Percentiles rank a stretch among this genome's conserved stretches.
Evolutionary conservation across 2,329 filamentous ascomycete species (phyloP).

Genomic region (Fusarium pseudograminearum): DNA sequence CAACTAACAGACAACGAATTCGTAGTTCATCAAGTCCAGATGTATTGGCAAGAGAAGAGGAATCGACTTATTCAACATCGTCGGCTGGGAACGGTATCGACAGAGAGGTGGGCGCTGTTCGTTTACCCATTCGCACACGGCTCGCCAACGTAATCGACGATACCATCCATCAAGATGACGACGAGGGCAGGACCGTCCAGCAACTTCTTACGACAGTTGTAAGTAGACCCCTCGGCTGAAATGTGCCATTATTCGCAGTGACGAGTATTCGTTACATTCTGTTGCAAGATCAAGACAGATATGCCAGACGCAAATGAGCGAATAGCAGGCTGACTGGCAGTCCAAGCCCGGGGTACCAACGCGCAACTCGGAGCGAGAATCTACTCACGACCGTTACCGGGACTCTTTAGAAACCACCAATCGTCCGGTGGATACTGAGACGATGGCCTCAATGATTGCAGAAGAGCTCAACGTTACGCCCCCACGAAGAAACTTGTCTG

Average conservation of each 20-base stretch:
- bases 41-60: neutral
- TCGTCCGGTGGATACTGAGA: neutral
- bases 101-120: neutral
- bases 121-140: slow-evolving; percentile 6
- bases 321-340: slow-evolving; percentile 9
- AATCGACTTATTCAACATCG: neutral
- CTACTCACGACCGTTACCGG: neutral
- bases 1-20: neutral
- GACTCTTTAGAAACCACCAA: neutral
- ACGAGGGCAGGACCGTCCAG: neutral
- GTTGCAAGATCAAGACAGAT: neutral
- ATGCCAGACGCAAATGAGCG: neutral
- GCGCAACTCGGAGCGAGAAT: slow-evolving; percentile 8
- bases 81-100: neutral
- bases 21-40: neutral
- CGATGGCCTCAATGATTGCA: neutral
- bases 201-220: slow-evolving; percentile 9
- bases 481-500: slow-evolving; percentile 23
- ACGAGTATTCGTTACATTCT: neutral
- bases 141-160: neutral
- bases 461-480: slow-evolving; percentile 7
- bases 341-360: slow-evolving; percentile 3
- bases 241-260: neutral
- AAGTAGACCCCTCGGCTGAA: slow-evolving; percentile 6
- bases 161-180: neutral